These are phyloP conservation scores for Hyaloscypha bicolor DNA, from an alignment of 495 filamentous ascomycete species.

Conservation along the genomic window DNA sequence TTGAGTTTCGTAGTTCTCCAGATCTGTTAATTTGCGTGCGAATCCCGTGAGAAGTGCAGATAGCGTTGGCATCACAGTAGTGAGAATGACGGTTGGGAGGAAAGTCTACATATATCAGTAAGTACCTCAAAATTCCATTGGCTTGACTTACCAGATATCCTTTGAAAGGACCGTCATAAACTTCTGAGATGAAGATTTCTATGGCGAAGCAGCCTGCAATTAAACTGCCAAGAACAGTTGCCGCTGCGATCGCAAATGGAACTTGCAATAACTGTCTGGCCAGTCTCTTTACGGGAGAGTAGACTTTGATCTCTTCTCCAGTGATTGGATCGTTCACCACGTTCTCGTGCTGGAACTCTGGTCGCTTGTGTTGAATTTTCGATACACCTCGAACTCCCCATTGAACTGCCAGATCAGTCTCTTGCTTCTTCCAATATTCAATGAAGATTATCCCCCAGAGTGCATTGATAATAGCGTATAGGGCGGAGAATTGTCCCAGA, in stretches of 20 bases:
- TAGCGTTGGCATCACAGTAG: constrained; percentile 77
- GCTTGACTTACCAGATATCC: constrained; percentile 63
- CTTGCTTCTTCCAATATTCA: constrained; percentile 96
- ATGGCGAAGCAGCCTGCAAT: constrained; percentile 90
- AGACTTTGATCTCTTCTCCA: constrained; percentile 78
- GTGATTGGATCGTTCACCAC: constrained; percentile 79
- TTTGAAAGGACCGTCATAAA: constrained; percentile 92
- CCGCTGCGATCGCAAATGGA: constrained; percentile 80
- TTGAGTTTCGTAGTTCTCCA: constrained; percentile 90
- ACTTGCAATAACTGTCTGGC: constrained; percentile 80
- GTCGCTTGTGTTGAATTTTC: constrained; percentile 72
- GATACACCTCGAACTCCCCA: constrained; percentile 93
- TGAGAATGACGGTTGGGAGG: constrained; percentile 83
- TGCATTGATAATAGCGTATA: constrained; percentile 80
- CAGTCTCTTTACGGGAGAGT: constrained; percentile 76
- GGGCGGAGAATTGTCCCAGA: constrained; percentile 78
- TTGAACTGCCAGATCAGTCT: constrained; percentile 84
- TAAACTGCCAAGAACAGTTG: constrained; percentile 70
- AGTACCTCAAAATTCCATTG: constrained; percentile 1
- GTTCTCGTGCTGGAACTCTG: constrained; percentile 78
- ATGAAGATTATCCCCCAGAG: constrained; percentile 91
- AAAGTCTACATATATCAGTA: constrained; percentile 66
- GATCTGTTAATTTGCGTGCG: constrained; percentile 78
- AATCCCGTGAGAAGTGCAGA: constrained; percentile 73
- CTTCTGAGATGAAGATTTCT: constrained; percentile 93